These are phyloP conservation scores for Funneliformis caledonium DNA, from an alignment of 371 early-diverging fungal genomes.

Conservation along the genomic window DNA sequence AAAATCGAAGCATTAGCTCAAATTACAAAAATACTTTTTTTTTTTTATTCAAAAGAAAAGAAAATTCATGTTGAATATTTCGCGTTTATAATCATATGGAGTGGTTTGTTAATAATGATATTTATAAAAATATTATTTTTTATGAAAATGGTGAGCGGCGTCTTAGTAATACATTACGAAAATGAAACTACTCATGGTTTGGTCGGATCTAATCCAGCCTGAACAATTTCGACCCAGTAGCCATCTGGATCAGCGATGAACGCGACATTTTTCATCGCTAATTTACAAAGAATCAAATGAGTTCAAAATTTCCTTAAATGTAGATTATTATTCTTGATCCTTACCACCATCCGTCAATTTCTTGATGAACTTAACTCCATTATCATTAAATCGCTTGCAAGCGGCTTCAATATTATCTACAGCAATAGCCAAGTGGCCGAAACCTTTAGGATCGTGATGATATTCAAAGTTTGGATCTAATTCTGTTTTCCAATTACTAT, in stretches of 20 bases:
- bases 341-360: conserved; percentile 68
- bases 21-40: no score
- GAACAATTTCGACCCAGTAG: conserved; percentile 75
- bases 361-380: conserved; percentile 79
- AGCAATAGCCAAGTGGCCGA: conserved; percentile 82
- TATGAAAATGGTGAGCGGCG: no score
- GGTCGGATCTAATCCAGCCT: background rate
- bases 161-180: no score
- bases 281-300: background rate
- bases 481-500: conserved; percentile 88
- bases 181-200: background rate
- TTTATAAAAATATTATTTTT: no score
- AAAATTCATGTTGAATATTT: no score
- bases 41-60: no score
- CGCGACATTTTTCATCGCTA: conserved; percentile 81
- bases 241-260: conserved; percentile 89
- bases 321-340: background rate
- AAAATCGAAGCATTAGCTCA: no score
- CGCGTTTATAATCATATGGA: no score
- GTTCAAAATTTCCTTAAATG: background rate
- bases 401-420: conserved; percentile 85
- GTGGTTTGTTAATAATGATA: no score
- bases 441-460: conserved; percentile 67
- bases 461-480: conserved; percentile 67
- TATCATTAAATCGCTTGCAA: conserved; percentile 70